Conservation (phyloP, 495 filamentous ascomycete species). For the Trichocladium uniseriatum region DNA sequence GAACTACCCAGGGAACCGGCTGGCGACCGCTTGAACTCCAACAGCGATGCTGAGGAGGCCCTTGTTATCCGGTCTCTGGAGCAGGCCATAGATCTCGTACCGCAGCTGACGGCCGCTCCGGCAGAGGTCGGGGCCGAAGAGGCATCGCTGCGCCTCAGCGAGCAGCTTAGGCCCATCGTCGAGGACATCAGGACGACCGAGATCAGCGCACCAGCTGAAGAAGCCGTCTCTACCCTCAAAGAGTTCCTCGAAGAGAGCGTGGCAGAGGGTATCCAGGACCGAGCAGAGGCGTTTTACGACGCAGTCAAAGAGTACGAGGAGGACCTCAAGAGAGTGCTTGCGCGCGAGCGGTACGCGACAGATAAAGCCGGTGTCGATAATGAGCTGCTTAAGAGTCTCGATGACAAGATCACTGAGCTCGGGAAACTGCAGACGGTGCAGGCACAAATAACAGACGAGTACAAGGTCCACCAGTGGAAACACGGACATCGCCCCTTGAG, state of each 20-base stretch:
- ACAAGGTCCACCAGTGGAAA: neutral
- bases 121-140: neutral
- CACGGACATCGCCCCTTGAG: neutral
- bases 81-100: neutral
- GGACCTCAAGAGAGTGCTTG: neutral
- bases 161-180: neutral
- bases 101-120: neutral
- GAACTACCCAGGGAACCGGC: too few species aligned
- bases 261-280: neutral
- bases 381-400: neutral
- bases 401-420: neutral
- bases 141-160: neutral
- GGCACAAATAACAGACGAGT: neutral
- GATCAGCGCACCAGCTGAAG: neutral
- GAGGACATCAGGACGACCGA: neutral
- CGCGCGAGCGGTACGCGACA: neutral
- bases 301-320: neutral
- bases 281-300: neutral
- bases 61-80: neutral
- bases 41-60: neutral
- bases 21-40: too few species aligned
- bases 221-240: neutral
- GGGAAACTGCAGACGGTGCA: neutral
- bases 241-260: neutral
- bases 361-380: neutral